Percentiles rank a stretch among this genome's conserved stretches.
Evolutionary conservation across 768 basidiomycete genomes (phyloP).

Genomic region (Macrolepiota fuliginosa): DNA sequence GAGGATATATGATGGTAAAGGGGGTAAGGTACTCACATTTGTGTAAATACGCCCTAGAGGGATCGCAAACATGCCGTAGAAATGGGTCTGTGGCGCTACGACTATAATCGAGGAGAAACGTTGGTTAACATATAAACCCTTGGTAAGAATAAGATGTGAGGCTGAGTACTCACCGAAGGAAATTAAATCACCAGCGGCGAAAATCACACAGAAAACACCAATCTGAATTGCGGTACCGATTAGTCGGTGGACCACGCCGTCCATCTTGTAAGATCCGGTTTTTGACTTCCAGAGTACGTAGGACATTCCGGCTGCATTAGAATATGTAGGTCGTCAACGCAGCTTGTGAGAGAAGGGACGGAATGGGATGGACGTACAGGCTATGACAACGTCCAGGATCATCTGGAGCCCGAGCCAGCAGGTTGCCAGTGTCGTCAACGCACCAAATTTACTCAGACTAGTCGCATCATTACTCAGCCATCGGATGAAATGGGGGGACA

Average conservation of each 20-base stretch:
- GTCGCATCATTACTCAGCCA: neutral
- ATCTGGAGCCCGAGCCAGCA: constrained; percentile 14
- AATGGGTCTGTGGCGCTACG: constrained; percentile 29
- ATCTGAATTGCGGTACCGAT: constrained; percentile 55
- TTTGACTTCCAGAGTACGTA: constrained; percentile 1
- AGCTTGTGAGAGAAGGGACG: neutral
- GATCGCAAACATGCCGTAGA: constrained; percentile 34
- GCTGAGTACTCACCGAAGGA: constrained; percentile 21
- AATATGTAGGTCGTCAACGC: neutral
- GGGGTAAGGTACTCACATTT: constrained; percentile 33
- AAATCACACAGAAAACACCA: constrained; percentile 47
- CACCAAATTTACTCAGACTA: neutral
- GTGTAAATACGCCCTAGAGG: constrained; percentile 42
- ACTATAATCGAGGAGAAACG: constrained; percentile 3
- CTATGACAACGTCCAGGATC: constrained; percentile 11
- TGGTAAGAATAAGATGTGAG: neutral
- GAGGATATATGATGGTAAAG: constrained; percentile 15
- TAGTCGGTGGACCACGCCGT: constrained; percentile 49
- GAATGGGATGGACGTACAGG: constrained; percentile 3
- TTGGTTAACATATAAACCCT: neutral
- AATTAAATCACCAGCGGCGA: constrained; percentile 49
- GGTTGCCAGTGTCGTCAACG: constrained; percentile 7
- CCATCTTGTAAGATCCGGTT: constrained; percentile 51
- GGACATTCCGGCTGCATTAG: neutral
- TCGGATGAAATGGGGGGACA: neutral